Conservation (phyloP, 805 yeast genomes). For the Candida sakaeoensis region DNA sequence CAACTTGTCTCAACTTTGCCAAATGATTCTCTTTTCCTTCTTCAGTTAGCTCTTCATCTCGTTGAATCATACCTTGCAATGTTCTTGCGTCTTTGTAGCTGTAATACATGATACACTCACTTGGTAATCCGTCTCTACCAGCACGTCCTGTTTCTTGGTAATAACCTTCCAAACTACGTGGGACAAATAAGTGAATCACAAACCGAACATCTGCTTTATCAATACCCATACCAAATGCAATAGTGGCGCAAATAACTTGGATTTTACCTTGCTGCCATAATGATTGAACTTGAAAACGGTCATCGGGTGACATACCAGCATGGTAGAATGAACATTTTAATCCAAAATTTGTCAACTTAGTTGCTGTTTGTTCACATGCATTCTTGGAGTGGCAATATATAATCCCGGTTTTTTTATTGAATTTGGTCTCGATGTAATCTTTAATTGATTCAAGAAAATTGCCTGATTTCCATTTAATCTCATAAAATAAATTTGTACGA, state of each 20-base stretch:
- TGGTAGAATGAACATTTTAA: slow-evolving; percentile 77
- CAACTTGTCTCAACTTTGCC: slow-evolving; percentile 73
- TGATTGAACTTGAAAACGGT: slow-evolving; percentile 65
- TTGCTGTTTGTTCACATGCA: slow-evolving; percentile 80
- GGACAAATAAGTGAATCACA: slow-evolving; percentile 84
- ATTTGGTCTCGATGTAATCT: slow-evolving; percentile 49
- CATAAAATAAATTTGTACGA: slow-evolving; percentile 78
- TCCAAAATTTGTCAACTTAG: slow-evolving; percentile 54
- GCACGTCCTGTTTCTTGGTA: slow-evolving; percentile 99
- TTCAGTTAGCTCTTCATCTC: slow-evolving; percentile 64
- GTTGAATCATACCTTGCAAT: slow-evolving; percentile 70
- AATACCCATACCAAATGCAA: slow-evolving; percentile 99
- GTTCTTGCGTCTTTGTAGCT: slow-evolving; percentile 75
- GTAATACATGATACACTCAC: slow-evolving; percentile 82
- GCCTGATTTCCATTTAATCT: slow-evolving; percentile 63
- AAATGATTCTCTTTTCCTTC: slow-evolving; percentile 72
- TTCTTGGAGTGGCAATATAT: slow-evolving; percentile 90
- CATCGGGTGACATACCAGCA: slow-evolving; percentile 89
- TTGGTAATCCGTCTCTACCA: slow-evolving; percentile 86
- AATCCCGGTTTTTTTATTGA: slow-evolving; percentile 69
- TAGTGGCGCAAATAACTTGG: slow-evolving; percentile 90
- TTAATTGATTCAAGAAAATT: slow-evolving; percentile 56
- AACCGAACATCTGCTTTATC: slow-evolving; percentile 94
- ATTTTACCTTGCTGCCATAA: slow-evolving; percentile 74
- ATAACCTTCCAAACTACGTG: slow-evolving; percentile 90